A percentile compares a stretch with the other conserved stretches of the same genome.
phyloP scores from a whole-genome alignment of 352 stramenopile species.

The Phytophthora citrophthora region DNA sequence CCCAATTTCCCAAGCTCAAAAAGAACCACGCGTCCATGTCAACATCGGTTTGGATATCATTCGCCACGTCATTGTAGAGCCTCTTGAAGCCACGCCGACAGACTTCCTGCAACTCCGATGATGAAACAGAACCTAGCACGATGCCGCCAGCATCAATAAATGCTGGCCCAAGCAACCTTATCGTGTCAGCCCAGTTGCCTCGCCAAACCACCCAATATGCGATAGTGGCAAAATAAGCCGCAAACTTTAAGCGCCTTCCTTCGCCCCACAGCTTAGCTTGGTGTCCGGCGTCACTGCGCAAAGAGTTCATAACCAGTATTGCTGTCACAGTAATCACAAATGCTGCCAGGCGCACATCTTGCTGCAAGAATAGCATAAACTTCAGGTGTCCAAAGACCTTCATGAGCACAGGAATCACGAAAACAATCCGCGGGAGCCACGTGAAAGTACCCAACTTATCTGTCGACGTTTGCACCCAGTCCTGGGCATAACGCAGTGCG shows the following conservation, averaged over 20 bases:
- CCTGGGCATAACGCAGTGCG: conserved; percentile 35
- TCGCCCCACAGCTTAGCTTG: conserved; percentile 61
- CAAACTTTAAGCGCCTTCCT: conserved; percentile 72
- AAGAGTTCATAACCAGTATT: conserved; percentile 41
- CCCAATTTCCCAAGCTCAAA: conserved; percentile 69
- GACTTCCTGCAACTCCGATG: conserved; percentile 48
- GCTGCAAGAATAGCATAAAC: conserved; percentile 77
- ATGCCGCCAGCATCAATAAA: conserved; percentile 73
- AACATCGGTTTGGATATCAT: conserved; percentile 65
- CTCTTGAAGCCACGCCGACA: conserved; percentile 52
- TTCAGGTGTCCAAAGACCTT: conserved; percentile 77
- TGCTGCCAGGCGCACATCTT: conserved; percentile 46
- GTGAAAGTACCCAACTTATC: conserved; percentile 72
- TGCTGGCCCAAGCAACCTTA: conserved; percentile 60
- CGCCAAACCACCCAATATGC: conserved; percentile 67
- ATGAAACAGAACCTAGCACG: conserved; percentile 56
- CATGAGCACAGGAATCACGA: conserved; percentile 64
- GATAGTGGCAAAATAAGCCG: conserved; percentile 60
- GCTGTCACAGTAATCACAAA: conserved; percentile 47
- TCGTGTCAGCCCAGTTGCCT: conserved; percentile 51
- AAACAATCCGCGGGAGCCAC: conserved; percentile 58
- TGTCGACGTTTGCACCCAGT: conserved; percentile 64
- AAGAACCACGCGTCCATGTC: conserved; percentile 79
- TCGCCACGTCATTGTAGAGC: conserved; percentile 51
- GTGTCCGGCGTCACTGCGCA: conserved; percentile 33